Evolutionary conservation across 768 basidiomycete species (phyloP), one percentile per base, ranked within the genome.

Genomic region (Lentinula sp.): DNA sequence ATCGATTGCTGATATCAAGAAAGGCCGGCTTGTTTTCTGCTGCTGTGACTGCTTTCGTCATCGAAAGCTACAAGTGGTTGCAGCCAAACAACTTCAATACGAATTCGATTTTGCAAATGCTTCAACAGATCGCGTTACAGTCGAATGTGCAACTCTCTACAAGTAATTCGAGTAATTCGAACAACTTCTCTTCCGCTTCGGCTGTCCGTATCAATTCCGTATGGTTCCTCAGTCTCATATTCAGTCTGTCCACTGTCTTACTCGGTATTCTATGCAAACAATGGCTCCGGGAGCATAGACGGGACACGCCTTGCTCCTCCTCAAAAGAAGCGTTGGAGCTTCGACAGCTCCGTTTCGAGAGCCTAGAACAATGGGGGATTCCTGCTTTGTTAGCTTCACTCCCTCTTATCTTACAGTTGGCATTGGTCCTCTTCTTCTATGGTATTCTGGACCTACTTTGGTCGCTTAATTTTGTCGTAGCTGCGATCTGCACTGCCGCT

Each of bases 341-440:
- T 9, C 69, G 71, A 6, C 70, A 72, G 40, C 61, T 73, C 59
- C 71, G 73, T 9, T 70, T 68, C 52, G 68, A 73, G 37, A 73
- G 71, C 5, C 60, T 75, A n/a, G 34, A 66, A 8, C 53, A 42
- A 11, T 75, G 74, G 74, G 61, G 67, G 15, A 68, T 75, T 11
- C 71, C 72, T 0, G 56, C 54, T 13, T 70, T 74, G 18, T 45
- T 73, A 2, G 65, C 70, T 5, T 40, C 65, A 2, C 66, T 75
- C 7, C 72, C 71, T 9, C 46, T 74, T 3, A 37, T 73, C 9
- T 64, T 75, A 9, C 73, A 74, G 56, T 56, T 63, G 13, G 67
- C 72, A 6, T 61, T 75, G 28, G 61, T 73, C 11, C 61, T 74
- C 1, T 75, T 75, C 62, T 70, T 73, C 48, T 53, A 61, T 7